Evolutionary conservation across 2,329 filamentous ascomycete genomes (phyloP).

Genomic region (Xylaria sp.): DNA sequence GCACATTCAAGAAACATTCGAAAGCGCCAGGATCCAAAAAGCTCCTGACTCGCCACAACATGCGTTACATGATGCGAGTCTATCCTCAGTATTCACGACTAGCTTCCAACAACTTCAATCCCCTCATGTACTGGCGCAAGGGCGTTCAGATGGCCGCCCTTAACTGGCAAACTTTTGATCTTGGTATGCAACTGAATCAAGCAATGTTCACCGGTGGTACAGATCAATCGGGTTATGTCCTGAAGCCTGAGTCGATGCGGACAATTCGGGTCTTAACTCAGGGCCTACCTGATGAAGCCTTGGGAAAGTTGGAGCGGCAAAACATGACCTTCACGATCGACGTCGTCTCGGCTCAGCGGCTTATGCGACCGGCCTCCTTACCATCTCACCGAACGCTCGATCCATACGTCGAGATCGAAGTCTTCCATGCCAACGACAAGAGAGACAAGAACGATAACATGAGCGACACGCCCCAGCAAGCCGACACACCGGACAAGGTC

Average conservation of each 20-base stretch:
- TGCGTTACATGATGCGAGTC: constrained; percentile 84
- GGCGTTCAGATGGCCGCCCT: constrained; percentile 97
- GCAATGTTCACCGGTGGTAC: constrained; percentile 93
- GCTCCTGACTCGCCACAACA: constrained; percentile 82
- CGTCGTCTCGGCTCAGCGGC: constrained; percentile 88
- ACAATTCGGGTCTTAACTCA: constrained; percentile 59
- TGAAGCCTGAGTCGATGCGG: constrained; percentile 84
- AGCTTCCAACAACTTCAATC: constrained; percentile 89
- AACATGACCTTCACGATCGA: constrained; percentile 80
- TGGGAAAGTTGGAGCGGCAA: constrained; percentile 69
- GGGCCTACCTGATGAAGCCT: constrained; percentile 45
- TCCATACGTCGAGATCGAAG: constrained; percentile 90
- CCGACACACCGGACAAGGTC: constrained; percentile 62
- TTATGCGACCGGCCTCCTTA: constrained; percentile 74
- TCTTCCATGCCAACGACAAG: constrained; percentile 91
- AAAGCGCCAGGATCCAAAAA: constrained; percentile 70
- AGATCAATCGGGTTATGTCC: constrained; percentile 84
- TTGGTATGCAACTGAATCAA: constrained; percentile 92
- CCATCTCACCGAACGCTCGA: constrained; percentile 72
- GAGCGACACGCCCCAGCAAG: constrained; percentile 44
- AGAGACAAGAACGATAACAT: constrained; percentile 76
- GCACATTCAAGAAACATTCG: constrained; percentile 76
- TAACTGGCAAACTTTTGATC: constrained; percentile 97
- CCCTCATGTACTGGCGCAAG: constrained; percentile 85
- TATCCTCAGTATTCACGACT: constrained; percentile 82